phyloP scores from a whole-genome alignment of 305 asterid species.

The Solanum hybrid region DNA sequence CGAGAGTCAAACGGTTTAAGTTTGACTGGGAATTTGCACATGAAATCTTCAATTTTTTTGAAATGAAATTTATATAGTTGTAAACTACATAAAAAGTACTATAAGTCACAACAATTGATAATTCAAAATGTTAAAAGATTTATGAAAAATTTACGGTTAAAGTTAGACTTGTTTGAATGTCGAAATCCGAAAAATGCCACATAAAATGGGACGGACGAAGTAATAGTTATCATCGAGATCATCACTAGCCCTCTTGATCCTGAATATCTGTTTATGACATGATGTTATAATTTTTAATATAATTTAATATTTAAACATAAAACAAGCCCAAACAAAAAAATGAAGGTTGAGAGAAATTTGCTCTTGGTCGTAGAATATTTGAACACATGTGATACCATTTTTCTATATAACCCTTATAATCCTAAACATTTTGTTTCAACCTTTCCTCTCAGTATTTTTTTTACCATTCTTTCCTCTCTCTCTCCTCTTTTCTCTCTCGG shows the following conservation, averaged over 20 bases:
- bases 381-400: neutral
- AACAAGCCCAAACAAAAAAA: neutral
- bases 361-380: neutral
- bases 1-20: too few species aligned
- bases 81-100: too few species aligned
- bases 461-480: neutral
- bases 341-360: neutral
- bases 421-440: neutral
- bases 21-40: too few species aligned
- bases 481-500: neutral
- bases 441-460: neutral
- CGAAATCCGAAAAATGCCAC: too few species aligned
- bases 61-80: too few species aligned
- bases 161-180: too few species aligned
- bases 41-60: too few species aligned
- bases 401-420: neutral
- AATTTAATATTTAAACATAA: neutral
- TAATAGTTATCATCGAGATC: neutral
- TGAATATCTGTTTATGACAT: neutral
- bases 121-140: too few species aligned
- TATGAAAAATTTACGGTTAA: too few species aligned
- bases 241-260: neutral
- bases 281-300: neutral
- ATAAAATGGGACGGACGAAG: too few species aligned
- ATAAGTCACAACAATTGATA: too few species aligned